Conservation (phyloP, 2,329 filamentous ascomycete genomes). For the Pyrenophora tritici-repentis region DNA sequence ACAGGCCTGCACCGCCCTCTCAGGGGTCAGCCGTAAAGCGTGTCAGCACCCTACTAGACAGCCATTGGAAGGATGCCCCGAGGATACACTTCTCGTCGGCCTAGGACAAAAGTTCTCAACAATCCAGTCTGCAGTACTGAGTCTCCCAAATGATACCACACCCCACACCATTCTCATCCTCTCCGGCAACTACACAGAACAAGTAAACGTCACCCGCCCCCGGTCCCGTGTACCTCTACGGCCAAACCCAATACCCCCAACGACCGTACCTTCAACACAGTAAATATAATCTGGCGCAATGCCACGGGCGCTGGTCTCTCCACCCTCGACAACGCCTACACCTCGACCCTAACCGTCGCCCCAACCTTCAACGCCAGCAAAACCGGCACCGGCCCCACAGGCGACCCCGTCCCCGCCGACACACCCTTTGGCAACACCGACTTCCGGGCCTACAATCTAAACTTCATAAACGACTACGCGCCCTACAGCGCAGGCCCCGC, state of each 20-base stretch:
- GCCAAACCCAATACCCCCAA: constrained; percentile 59
- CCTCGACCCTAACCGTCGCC: constrained; percentile 65
- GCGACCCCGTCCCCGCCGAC: constrained; percentile 62
- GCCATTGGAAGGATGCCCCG: constrained; percentile 49
- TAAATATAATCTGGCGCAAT: constrained; percentile 63
- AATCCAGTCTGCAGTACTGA: constrained; percentile 56
- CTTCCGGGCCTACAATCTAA: constrained; percentile 70
- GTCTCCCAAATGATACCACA: constrained; percentile 52
- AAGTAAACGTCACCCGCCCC: constrained; percentile 67
- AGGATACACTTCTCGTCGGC: constrained; percentile 38
- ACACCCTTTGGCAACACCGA: constrained; percentile 68
- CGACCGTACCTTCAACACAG: constrained; percentile 55
- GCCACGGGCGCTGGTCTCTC: constrained; percentile 56
- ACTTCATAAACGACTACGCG: constrained; percentile 65
- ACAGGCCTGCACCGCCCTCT: constrained; percentile 22
- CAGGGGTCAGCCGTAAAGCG: constrained; percentile 24
- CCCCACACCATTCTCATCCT: constrained; percentile 63
- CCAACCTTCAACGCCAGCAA: constrained; percentile 66
- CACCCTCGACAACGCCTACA: constrained; percentile 65
- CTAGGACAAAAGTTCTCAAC: constrained; percentile 37
- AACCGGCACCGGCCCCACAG: constrained; percentile 66
- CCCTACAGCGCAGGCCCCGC: constrained; percentile 61
- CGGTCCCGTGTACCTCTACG: constrained; percentile 65
- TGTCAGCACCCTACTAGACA: constrained; percentile 48
- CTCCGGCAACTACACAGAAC: constrained; percentile 65